Percentiles rank a stretch among this genome's conserved stretches.
Evolutionary conservation across 2,329 filamentous ascomycete species (phyloP).

Genomic region (Helotiales sp.): DNA sequence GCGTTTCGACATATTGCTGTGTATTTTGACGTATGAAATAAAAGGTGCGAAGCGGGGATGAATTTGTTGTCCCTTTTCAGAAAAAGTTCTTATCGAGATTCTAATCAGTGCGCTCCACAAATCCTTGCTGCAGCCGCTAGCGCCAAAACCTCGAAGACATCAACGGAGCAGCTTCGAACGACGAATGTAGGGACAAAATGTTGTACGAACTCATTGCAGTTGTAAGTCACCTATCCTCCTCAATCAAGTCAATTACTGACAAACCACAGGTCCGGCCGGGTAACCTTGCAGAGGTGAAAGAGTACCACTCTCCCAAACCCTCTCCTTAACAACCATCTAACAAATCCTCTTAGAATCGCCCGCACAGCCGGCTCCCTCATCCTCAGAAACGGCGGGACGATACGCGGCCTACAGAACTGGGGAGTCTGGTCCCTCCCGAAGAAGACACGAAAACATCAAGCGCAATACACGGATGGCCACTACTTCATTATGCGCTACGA

Average conservation of each 20-base stretch:
- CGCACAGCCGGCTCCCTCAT: slow-evolving; percentile 80
- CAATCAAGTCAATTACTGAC: slow-evolving; percentile 18
- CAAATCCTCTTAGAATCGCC: slow-evolving; percentile 71
- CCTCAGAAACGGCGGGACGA: slow-evolving; percentile 80
- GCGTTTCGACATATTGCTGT: slow-evolving; percentile 54
- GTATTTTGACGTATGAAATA: not conserved
- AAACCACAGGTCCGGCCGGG: slow-evolving; percentile 78
- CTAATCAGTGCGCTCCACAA: slow-evolving; percentile 1
- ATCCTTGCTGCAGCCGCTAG: not conserved
- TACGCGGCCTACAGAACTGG: slow-evolving; percentile 95
- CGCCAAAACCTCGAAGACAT: slow-evolving; percentile 2
- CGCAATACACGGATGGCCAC: slow-evolving; percentile 80
- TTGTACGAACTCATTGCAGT: slow-evolving; percentile 97
- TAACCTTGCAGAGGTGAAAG: slow-evolving; percentile 88
- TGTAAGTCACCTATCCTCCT: slow-evolving; percentile 52
- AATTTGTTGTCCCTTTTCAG: not conserved
- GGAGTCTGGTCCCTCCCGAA: slow-evolving; percentile 86
- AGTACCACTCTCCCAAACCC: slow-evolving; percentile 59
- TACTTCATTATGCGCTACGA: slow-evolving; percentile 99
- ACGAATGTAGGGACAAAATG: slow-evolving; percentile 56
- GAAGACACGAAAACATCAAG: slow-evolving; percentile 76
- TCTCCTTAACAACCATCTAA: not conserved
- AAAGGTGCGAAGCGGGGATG: not conserved
- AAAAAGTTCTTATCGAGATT: slow-evolving; percentile 24
- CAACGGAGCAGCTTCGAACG: slow-evolving; percentile 1